Evolutionary conservation across 495 filamentous ascomycete species (phyloP), one percentile per base, ranked within the genome.

Genomic region (Platismatia glauca): DNA sequence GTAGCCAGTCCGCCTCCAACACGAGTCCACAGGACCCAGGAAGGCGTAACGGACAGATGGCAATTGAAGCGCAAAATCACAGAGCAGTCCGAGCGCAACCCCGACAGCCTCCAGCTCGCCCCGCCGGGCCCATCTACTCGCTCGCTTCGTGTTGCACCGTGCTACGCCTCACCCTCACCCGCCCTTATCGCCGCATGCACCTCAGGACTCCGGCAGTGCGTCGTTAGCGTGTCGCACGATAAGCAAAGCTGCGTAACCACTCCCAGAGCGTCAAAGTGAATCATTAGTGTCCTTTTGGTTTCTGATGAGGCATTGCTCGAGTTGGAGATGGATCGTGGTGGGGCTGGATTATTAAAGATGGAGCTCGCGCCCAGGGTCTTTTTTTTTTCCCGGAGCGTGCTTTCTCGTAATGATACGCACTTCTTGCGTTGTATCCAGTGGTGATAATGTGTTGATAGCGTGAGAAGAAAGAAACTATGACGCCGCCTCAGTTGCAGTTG

Each of bases 131-230:
- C 18, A 22, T 50, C 35, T 60, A 61, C 46, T 61, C 59, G 59
- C 46, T 39, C 59, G 59, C 46, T 60, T 60, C 43, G 44, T 18
- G 44, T 18, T 53, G 44, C n/a, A n/a, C n/a, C n/a, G n/a, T n/a
- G n/a, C n/a, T 43, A 61, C 59, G 59, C 48, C 59, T 55, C 59
- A 61, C 59, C 59, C 59, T 52, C 48, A 52, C 48, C 48, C 48
- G 59, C 59, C 59, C 59, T 61, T 61, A 61, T 61, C 59, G 59
- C 43, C 37, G 59, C 34, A 55, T 16, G 44, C 22, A 50, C 24
- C 31, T 12, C 24, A 24, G 44, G 38, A 20, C 31, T 33, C 9
- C 38, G 22, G 35, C 57, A 18, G 7, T 27, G 35, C 38, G 57
- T 33, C 35, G 22, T 15, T 38, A 41, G 24, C 38, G 9, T 44